Percentiles rank a stretch among this genome's conserved stretches.
Evolutionary conservation across 768 basidiomycete species (phyloP).

Genomic region (Boletus rufocinnamomeus): DNA sequence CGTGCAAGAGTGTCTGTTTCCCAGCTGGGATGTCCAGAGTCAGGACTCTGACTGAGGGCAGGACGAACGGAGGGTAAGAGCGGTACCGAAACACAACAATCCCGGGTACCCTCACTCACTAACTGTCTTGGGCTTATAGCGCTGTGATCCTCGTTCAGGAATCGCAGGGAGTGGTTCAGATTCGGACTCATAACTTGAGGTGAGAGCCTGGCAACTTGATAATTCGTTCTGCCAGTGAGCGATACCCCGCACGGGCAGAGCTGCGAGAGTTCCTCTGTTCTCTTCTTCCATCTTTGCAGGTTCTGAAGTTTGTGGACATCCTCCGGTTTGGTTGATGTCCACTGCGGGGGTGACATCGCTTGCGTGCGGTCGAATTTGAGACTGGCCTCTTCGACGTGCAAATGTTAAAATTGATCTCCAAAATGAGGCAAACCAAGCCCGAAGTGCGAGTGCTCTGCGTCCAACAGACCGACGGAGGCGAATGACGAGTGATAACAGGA

Average conservation of each 20-base stretch:
- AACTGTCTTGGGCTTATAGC: slow-evolving; percentile 6
- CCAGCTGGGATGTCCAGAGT: slow-evolving; percentile 8
- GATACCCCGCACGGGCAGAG: neutral
- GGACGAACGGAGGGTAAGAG: neutral
- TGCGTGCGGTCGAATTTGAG: neutral
- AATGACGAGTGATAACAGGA: slow-evolving; percentile 11
- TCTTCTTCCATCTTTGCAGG: neutral
- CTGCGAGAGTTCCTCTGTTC: slow-evolving; percentile 1
- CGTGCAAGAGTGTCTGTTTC: slow-evolving; percentile 4
- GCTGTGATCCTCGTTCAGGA: slow-evolving; percentile 12
- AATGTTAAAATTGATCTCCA: slow-evolving; percentile 3
- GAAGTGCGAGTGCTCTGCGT: slow-evolving; percentile 3
- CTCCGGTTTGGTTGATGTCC: neutral
- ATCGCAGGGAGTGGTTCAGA: neutral
- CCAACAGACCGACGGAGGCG: neutral
- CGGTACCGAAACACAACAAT: neutral
- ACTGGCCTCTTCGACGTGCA: neutral
- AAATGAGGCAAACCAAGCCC: slow-evolving; percentile 1
- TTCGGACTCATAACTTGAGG: neutral
- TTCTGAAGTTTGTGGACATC: neutral
- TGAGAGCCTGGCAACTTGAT: neutral
- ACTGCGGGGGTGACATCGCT: neutral
- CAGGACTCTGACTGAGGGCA: neutral
- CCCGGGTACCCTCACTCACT: neutral
- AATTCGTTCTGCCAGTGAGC: neutral